These are phyloP conservation scores for Citrullus colocynthis DNA, from an alignment of 306 rosid genomes.

Conservation along the genomic window DNA sequence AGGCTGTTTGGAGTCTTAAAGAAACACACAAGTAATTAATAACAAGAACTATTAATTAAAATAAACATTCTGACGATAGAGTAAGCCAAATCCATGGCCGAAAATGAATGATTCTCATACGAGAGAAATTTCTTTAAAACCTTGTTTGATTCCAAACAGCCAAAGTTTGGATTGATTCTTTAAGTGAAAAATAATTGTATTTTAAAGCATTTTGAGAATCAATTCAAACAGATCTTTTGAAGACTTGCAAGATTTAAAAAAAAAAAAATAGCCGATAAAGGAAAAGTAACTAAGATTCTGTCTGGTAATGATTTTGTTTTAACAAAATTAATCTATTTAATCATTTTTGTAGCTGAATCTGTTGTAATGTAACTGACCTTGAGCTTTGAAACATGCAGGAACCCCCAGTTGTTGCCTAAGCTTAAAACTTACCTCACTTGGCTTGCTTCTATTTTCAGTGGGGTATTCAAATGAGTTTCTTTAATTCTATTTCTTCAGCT, in stretches of 20 bases:
- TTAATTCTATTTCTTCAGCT: not conserved
- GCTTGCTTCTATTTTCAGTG: not conserved
- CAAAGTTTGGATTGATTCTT: not conserved
- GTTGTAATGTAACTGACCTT: not conserved
- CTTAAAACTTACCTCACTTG: conserved; percentile 12
- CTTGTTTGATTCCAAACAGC: not conserved
- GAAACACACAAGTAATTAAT: not conserved
- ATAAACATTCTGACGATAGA: not conserved
- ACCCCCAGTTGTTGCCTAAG: conserved; percentile 55
- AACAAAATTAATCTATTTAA: too few relatives aligned
- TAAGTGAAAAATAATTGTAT: too few relatives aligned
- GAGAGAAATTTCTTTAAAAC: not conserved
- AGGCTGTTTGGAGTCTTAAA: not conserved
- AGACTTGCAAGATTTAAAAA: too few relatives aligned
- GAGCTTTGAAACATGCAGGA: conserved; percentile 40
- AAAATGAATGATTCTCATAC: not conserved
- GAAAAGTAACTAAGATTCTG: too few relatives aligned
- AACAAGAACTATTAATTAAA: not conserved
- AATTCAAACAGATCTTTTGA: too few relatives aligned
- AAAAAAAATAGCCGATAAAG: too few relatives aligned
- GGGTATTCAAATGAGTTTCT: not conserved
- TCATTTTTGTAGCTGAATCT: not conserved
- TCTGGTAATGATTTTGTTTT: too few relatives aligned
- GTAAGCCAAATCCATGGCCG: not conserved
- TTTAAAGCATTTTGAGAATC: too few relatives aligned